These are phyloP conservation scores for Neostapfia colusana DNA, from an alignment of 176 grass and related monocot species.

Conservation along the genomic window DNA sequence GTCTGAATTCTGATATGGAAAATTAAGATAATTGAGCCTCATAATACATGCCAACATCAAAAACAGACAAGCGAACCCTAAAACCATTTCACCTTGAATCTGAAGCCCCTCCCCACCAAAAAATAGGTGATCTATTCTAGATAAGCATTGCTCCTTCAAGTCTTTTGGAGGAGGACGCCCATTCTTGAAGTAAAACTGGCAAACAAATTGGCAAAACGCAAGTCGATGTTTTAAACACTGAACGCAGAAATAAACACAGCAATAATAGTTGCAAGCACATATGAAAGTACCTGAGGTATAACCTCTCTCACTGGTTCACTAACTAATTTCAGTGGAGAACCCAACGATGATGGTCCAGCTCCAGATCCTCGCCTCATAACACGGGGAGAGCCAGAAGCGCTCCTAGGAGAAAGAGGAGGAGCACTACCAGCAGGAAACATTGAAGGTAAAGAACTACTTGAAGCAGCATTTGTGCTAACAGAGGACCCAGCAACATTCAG, in stretches of 20 bases:
- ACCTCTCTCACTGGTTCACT: conserved; percentile 90
- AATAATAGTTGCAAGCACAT: conserved; percentile 16
- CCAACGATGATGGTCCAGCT: conserved; percentile 78
- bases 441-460: conserved; percentile 71
- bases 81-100: conserved; percentile 61
- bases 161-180: conserved; percentile 81
- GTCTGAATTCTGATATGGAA: conserved; percentile 76
- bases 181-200: conserved; percentile 96
- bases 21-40: conserved; percentile 44
- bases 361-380: conserved; percentile 64
- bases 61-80: conserved; percentile 17
- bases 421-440: conserved; percentile 97
- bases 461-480: conserved; percentile 50
- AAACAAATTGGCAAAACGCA: conserved; percentile 30
- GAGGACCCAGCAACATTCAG: conserved; percentile 64
- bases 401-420: conserved; percentile 95
- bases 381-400: conserved; percentile 84
- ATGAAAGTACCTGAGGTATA: conserved; percentile 83
- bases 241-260: conserved; percentile 28
- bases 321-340: conserved; percentile 94
- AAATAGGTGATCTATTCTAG: conserved; percentile 87
- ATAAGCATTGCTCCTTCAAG: conserved; percentile 88
- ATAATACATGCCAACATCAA: neutral
- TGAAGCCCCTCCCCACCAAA: conserved; percentile 89
- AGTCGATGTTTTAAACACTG: neutral